A percentile compares a stretch with the other conserved stretches of the same genome.
These are phyloP conservation scores for Lactuca sativa DNA, from an alignment of 129 eudicot genomes.

Conservation along the genomic window DNA sequence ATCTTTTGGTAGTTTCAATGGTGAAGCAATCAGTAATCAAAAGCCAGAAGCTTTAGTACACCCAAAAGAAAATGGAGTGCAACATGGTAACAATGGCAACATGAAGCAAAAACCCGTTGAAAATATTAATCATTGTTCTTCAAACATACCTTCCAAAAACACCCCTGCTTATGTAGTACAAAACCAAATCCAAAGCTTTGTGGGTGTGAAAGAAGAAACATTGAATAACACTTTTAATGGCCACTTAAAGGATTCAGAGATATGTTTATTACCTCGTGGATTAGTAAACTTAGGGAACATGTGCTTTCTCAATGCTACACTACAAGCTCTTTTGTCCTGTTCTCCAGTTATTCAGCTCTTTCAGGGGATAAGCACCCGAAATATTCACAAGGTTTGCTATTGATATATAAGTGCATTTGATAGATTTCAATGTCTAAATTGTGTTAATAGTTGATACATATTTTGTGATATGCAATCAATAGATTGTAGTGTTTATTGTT, in stretches of 20 bases:
- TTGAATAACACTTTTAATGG: slow-evolving; percentile 34
- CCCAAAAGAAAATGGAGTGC: slow-evolving; percentile 53
- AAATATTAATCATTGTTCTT: slow-evolving; percentile 26
- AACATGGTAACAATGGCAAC: slow-evolving; percentile 41
- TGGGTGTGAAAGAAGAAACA: slow-evolving; percentile 25
- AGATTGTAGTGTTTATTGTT: too few relatives aligned
- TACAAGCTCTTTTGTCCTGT: slow-evolving; percentile 88
- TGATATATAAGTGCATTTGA: not conserved
- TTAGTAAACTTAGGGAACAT: slow-evolving; percentile 75
- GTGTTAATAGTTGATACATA: not conserved
- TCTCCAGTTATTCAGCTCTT: slow-evolving; percentile 68
- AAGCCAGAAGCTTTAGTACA: slow-evolving; percentile 25
- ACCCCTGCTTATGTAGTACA: slow-evolving; percentile 7
- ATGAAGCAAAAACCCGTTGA: slow-evolving; percentile 27
- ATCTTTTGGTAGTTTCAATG: slow-evolving; percentile 51
- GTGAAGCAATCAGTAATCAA: slow-evolving; percentile 18
- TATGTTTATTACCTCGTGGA: slow-evolving; percentile 68
- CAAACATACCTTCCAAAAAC: slow-evolving; percentile 14
- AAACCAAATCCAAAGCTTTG: slow-evolving; percentile 15
- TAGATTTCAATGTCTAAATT: not conserved
- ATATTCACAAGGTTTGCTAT: slow-evolving; percentile 45
- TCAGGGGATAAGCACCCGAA: slow-evolving; percentile 50
- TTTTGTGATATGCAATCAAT: too few relatives aligned
- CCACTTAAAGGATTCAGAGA: slow-evolving; percentile 12
- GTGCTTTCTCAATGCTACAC: slow-evolving; percentile 87